Evolutionary conservation across 352 stramenopile genomes (phyloP).

Genomic region (Pythium folliculosum): DNA sequence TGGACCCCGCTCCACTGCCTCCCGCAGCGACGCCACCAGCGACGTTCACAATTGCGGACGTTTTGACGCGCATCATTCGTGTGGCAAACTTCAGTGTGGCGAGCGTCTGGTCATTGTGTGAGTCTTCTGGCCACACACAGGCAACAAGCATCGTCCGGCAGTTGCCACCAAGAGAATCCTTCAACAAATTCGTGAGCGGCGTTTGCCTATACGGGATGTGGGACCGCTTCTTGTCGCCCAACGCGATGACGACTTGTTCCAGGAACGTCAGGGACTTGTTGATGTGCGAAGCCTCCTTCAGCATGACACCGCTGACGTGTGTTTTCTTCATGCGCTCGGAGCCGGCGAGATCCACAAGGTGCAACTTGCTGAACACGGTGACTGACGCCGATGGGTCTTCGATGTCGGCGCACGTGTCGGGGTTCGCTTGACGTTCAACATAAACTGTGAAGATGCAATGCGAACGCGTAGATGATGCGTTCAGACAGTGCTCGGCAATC

Average conservation of each 20-base stretch:
- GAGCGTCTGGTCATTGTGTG: constrained; percentile 86
- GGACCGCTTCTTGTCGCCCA: constrained; percentile 83
- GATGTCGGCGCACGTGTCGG: constrained; percentile 12
- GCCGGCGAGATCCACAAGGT: constrained; percentile 92
- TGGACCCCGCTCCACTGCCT: constrained; percentile 14
- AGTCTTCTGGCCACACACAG: constrained; percentile 73
- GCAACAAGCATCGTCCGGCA: constrained; percentile 85
- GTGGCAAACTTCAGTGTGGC: constrained; percentile 93
- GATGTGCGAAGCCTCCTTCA: constrained; percentile 59
- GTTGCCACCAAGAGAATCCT: constrained; percentile 85
- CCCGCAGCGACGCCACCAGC: constrained; percentile 14
- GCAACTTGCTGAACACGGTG: constrained; percentile 87
- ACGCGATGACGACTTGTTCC: constrained; percentile 90
- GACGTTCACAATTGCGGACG: constrained; percentile 70
- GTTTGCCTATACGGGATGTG: constrained; percentile 94
- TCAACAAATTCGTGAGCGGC: constrained; percentile 92
- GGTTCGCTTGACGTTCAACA: constrained; percentile 46
- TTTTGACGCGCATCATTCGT: constrained; percentile 87
- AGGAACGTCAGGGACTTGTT: constrained; percentile 76
- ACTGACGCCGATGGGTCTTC: constrained; percentile 13
- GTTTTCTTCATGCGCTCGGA: constrained; percentile 92
- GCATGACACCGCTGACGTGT: constrained; percentile 50
- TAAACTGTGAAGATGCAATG: constrained; percentile 86
- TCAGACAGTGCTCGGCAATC: constrained; percentile 82
- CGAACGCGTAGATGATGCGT: constrained; percentile 71